Evolutionary conservation across 495 filamentous ascomycete genomes (phyloP), one percentile per base, ranked within the genome.

Genomic region (Stereocaulon alpinum): DNA sequence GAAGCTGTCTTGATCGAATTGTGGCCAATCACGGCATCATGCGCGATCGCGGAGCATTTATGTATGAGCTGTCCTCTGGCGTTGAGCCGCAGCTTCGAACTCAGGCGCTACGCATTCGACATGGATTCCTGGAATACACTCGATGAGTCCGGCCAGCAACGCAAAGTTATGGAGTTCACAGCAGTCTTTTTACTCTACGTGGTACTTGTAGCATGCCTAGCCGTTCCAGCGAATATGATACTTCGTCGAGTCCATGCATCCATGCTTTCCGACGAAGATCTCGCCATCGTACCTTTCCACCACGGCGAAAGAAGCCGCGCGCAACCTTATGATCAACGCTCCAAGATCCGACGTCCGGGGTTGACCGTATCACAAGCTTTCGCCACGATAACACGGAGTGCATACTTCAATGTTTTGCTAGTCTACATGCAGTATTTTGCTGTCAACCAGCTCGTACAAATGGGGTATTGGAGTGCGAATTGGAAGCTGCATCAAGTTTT

Each of bases 191-290:
- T 57, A 9, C 51, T 67, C 22, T 64, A 67, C 18, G 30, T 64
- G 4, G 14, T 58, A 4, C 62, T 67, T 0, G 62, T 63, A 2
- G 56, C 61, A 22, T n/a, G 22, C 15, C 14, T 64, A 15, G 42
- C 56, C 3, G 47, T 67, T 2, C 64, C 64, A 3, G 47, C 57
- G 15, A 62, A 55, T 14, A 67, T 64, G 44, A 27, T 62, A 4
- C 18, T 57, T 44, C 22, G 64, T 24, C 44, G 64, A 18, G 62
- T 67, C 20, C 60, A 67, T 40, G 64, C 64, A 12, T 62, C 62
- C 40, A 67, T 67, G 64, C 64, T 67, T 11, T 59, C 63, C 11
- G 59, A 64, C 29, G 64, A 64, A 17, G 64, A 67, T 6, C 43
- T 60, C 3, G 64, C 64, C 27, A 64, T 67, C 34, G 62, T 67